Conservation (phyloP, 345 rosid genomes). For the Eucalyptus tenuipes region DNA sequence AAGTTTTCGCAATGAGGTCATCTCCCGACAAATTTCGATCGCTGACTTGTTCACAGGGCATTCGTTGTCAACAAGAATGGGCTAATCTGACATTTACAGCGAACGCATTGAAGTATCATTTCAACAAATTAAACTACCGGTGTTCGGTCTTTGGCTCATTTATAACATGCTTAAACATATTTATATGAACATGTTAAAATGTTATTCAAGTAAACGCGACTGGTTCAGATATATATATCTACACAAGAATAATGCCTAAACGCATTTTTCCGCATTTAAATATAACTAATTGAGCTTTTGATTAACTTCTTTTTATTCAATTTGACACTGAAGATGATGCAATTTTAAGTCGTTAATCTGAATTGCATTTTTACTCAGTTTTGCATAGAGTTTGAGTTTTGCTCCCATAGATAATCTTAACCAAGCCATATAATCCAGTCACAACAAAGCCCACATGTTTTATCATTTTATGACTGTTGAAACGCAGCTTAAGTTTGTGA, state of each 20-base stretch:
- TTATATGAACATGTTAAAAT: background rate
- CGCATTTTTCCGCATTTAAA: background rate
- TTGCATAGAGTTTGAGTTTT: background rate
- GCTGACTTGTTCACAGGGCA: too few species aligned
- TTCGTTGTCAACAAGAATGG: background rate
- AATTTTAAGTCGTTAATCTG: too few species aligned
- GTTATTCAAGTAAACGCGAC: background rate
- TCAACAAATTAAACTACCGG: too few species aligned
- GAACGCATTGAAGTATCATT: background rate
- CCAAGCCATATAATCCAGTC: background rate
- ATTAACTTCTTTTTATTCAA: too few species aligned
- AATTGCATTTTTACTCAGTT: background rate
- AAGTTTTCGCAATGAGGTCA: background rate
- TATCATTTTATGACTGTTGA: background rate
- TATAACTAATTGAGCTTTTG: background rate
- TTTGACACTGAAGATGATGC: too few species aligned
- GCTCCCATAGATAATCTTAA: background rate
- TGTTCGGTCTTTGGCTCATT: background rate
- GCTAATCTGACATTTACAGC: background rate
- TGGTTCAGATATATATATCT: background rate
- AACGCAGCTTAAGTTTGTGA: background rate
- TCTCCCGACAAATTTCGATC: background rate
- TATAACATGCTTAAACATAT: background rate
- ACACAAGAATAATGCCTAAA: background rate
- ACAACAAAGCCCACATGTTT: background rate